Evolutionary conservation across 768 basidiomycete species (phyloP), one percentile per base, ranked within the genome.

Genomic region (Boletus bicolor): DNA sequence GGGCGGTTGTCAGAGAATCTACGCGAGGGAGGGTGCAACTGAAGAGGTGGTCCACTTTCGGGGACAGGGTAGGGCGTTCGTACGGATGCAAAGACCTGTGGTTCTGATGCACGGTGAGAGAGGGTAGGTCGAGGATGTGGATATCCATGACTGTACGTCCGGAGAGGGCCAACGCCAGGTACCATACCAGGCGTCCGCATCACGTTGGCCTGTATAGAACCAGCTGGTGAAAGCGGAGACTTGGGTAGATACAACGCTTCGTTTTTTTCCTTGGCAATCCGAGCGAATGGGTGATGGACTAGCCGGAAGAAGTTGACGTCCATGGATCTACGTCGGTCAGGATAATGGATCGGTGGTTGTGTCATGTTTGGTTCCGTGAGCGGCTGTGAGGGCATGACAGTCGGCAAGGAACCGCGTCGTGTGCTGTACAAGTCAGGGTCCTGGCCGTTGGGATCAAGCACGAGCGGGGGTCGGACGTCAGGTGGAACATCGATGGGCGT

Each of bases 401-500:
- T 73, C 30, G 84, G 85, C 34, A 85, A 74, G 4, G 84, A 86
- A 17, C 82, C 81, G 35, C 85, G 80, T 54, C 84, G 69, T 52
- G 59, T 59, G 65, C 57, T 73, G 67, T 73, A 60, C 60, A 73
- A 53, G 64, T 73, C 67, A 59, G 64, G 53, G 64, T 74, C 63
- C 62, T 67, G 61, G 51, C 51, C 53, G 51, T 35, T 63, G 51
- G 55, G 38, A 21, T 63, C 64, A 35, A 62, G 64, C 49, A 61
- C 52, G 26, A 35, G 38, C 52, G 64, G 57, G 61, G 37, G 66
- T 59, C 58, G 72, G 47, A 64, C 17, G 53, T 65, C 66, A 42
- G 62, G 63, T 45, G 61, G 59, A 34, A 67, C 26, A 5, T 67
- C 67, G n/a, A 46, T 39, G n/a, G 57, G 56, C 0, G 59, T 72